Evolutionary conservation across 768 basidiomycete species (phyloP).

Genomic region (Tylopilus rubrobrunneus): DNA sequence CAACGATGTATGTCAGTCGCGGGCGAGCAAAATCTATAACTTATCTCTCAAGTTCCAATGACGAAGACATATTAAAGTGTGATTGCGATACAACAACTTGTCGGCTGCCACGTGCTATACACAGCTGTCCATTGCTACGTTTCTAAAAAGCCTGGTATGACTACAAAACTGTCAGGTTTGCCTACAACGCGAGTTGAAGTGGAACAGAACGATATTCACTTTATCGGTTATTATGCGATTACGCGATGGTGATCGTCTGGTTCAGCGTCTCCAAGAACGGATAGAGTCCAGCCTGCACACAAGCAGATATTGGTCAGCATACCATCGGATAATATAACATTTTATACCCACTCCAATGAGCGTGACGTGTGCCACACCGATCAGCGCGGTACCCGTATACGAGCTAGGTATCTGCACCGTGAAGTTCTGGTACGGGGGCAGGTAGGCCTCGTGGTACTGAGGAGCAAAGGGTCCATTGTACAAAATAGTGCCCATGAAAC

Average conservation of each 20-base stretch:
- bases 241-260: constrained; percentile 21
- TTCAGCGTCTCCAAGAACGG: constrained; percentile 34
- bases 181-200: background rate
- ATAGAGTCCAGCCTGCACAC: constrained; percentile 28
- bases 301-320: background rate
- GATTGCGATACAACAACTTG: too few relatives aligned
- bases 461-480: constrained; percentile 46
- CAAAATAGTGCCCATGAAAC: constrained; percentile 40
- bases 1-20: too few relatives aligned
- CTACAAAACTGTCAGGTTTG: background rate
- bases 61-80: too few relatives aligned
- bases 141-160: background rate
- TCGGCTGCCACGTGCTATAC: background rate
- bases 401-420: constrained; percentile 37
- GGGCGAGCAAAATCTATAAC: too few relatives aligned
- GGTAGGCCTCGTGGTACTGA: constrained; percentile 22
- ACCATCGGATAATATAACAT: background rate
- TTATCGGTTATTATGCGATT: constrained; percentile 4
- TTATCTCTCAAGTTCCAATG: too few relatives aligned
- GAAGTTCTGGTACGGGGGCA: constrained; percentile 43
- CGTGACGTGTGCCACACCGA: constrained; percentile 36
- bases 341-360: constrained; percentile 38
- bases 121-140: background rate
- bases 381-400: constrained; percentile 29
- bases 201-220: background rate